These are phyloP conservation scores for Acanthochlamys bracteata DNA, from an alignment of 106 monocot genomes.

Conservation along the genomic window DNA sequence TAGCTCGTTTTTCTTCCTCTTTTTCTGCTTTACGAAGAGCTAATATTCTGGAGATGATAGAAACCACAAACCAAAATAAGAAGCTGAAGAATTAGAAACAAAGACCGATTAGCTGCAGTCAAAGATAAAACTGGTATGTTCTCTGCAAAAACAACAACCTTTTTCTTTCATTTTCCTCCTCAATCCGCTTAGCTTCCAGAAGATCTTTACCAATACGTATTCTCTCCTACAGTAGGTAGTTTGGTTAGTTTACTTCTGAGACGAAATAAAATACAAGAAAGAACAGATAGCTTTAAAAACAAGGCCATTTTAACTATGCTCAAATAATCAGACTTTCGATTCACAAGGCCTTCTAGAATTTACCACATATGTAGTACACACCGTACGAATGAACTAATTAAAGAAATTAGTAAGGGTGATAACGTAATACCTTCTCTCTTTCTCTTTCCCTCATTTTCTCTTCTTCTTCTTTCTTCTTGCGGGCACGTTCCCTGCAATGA, in stretches of 20 bases:
- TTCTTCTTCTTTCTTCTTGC: constrained; percentile 96
- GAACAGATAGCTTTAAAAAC: too few species aligned
- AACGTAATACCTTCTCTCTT: constrained; percentile 72
- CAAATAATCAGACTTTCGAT: too few species aligned
- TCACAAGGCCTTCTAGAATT: too few species aligned
- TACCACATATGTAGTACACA: too few species aligned
- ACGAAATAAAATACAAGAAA: too few species aligned
- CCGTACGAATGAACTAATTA: not conserved
- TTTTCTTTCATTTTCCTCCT: constrained; percentile 96
- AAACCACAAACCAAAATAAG: not conserved
- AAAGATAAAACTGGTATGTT: not conserved
- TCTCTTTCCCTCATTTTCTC: constrained; percentile 90
- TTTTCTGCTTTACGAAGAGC: constrained; percentile 78
- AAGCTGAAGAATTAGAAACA: not conserved
- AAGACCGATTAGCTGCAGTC: not conserved
- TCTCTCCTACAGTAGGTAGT: constrained; percentile 55
- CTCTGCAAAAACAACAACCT: constrained; percentile 29
- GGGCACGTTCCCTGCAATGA: constrained; percentile 76
- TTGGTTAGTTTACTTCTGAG: too few species aligned
- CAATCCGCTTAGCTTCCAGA: constrained; percentile 84
- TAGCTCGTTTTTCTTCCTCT: constrained; percentile 97
- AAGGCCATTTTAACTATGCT: too few species aligned
- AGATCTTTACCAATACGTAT: constrained; percentile 91
- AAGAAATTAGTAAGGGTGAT: not conserved
- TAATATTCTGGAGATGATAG: constrained; percentile 41